A percentile compares a stretch with the other conserved stretches of the same genome.
Conservation (phyloP, 441 rosid species). For the Metrosideros polymorpha region DNA sequence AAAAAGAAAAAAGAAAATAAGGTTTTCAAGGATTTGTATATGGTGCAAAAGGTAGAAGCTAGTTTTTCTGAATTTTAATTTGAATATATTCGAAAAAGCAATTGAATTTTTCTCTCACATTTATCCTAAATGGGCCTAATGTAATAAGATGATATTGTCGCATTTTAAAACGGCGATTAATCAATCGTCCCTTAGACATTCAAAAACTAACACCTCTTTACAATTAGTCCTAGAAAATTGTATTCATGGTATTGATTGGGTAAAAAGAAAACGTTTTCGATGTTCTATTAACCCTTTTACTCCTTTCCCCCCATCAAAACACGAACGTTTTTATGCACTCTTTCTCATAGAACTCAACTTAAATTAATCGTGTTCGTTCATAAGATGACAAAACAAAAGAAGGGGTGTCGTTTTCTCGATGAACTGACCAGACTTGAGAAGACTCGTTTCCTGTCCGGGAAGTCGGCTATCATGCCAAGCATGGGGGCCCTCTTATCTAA, state of each 20-base stretch:
- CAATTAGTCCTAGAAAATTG: background rate
- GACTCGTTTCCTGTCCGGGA: background rate
- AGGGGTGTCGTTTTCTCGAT: background rate
- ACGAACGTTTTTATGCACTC: background rate
- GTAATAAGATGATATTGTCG: background rate
- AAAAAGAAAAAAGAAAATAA: no score
- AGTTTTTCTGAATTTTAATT: background rate
- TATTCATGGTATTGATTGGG: no score
- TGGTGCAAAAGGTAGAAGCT: background rate
- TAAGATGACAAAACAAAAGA: background rate
- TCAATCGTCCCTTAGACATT: background rate
- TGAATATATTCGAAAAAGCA: background rate
- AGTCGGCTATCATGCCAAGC: no score
- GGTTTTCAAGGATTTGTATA: background rate
- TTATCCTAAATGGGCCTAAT: background rate
- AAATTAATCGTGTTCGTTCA: background rate
- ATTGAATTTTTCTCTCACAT: background rate
- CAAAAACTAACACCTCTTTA: background rate
- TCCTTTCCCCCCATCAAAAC: background rate
- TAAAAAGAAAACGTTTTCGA: no score
- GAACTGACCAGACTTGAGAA: background rate
- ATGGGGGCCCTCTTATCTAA: background rate
- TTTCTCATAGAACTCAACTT: background rate
- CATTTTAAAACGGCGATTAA: background rate
- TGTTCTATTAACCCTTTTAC: background rate